Evolutionary conservation across 345 rosid species (phyloP).

Genomic region (Brassica nigra): DNA sequence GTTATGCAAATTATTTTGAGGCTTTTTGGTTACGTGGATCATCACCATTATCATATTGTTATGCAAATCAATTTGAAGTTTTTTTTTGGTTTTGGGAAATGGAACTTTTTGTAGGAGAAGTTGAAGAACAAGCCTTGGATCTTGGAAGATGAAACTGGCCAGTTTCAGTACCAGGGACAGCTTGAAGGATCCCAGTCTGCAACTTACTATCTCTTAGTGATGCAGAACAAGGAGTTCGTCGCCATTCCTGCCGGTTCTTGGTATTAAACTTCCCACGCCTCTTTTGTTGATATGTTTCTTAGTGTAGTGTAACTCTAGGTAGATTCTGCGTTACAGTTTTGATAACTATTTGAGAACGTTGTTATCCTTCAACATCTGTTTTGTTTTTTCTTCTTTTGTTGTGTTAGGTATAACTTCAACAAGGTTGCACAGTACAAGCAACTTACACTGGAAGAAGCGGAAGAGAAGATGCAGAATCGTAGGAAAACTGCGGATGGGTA

Average conservation of each 20-base stretch:
- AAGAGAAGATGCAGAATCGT: constrained; percentile 96
- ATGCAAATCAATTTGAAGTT: not conserved
- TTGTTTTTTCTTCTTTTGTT: not conserved
- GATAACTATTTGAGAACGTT: not conserved
- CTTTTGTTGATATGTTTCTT: constrained; percentile 2
- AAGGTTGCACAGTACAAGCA: constrained; percentile 98
- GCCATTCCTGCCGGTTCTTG: constrained; percentile 98
- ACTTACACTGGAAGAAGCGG: constrained; percentile 97
- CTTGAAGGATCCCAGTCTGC: constrained; percentile 98
- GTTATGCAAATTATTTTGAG: too few relatives aligned
- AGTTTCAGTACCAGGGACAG: constrained; percentile 85
- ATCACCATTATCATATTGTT: not conserved
- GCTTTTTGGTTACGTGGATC: not conserved
- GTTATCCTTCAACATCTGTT: not conserved
- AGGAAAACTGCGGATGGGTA: constrained; percentile 98
- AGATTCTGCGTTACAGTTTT: not conserved
- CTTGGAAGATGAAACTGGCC: constrained; percentile 96
- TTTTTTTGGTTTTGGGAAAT: not conserved
- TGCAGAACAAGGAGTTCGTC: constrained; percentile 79
- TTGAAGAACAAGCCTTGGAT: constrained; percentile 94
- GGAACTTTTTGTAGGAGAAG: constrained; percentile 59
- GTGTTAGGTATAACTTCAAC: constrained; percentile 75
- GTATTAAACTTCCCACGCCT: constrained; percentile 38
- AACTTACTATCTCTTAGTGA: constrained; percentile 84
- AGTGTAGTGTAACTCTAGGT: not conserved